Evolutionary conservation across 345 rosid species (phyloP).

Genomic region (Eucalyptus albens): DNA sequence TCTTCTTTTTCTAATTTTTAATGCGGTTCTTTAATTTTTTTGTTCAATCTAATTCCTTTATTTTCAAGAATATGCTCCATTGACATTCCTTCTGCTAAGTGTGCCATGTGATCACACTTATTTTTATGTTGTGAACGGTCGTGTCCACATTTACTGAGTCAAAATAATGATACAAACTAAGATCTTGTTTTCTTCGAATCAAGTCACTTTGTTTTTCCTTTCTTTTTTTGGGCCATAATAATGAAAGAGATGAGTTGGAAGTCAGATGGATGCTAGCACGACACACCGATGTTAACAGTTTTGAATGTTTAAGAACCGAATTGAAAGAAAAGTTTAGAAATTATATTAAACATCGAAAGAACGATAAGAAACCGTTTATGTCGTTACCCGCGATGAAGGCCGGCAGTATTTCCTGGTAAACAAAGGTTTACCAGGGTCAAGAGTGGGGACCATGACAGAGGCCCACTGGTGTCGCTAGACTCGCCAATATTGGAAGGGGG

Average conservation of each 20-base stretch:
- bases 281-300: background rate
- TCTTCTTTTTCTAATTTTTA: background rate
- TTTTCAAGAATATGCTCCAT: background rate
- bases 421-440: background rate
- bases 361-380: background rate
- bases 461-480: no score
- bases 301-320: background rate
- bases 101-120: accelerated
- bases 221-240: background rate
- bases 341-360: no score
- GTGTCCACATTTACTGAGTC: background rate
- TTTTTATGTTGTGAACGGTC: accelerated
- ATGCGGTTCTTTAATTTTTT: background rate
- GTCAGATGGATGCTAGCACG: background rate
- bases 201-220: no score
- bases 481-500: no score
- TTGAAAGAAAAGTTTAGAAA: background rate
- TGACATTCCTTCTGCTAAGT: background rate
- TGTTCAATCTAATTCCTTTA: background rate
- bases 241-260: background rate
- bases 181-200: background rate
- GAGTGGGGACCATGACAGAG: no score
- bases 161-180: background rate
- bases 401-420: background rate
- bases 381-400: background rate